Evolutionary conservation across 2,329 filamentous ascomycete genomes (phyloP), one percentile per base, ranked within the genome.

Genomic region (Hymenotorrendiella dingleyae): DNA sequence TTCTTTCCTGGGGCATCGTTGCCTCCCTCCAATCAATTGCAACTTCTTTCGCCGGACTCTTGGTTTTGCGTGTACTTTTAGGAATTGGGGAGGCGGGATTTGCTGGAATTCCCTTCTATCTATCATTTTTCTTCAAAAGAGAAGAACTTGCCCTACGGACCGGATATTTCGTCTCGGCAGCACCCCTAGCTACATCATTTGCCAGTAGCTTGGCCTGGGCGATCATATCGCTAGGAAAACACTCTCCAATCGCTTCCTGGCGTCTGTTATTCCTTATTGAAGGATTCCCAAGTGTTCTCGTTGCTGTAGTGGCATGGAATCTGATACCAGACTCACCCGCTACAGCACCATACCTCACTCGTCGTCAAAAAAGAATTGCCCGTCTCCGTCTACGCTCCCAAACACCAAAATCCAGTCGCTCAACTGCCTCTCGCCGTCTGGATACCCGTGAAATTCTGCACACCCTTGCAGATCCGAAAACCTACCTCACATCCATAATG

Each of bases 81-180:
- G 80, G 80, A 8, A 71, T 82, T 7, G 77, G 74, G 27, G 80
- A 84, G 65, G 80, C 80, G 3, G 81, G 76, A 2, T 84, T 84
- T 49, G 72, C 75, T 0, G 78, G 78, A 3, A 72, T 82, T 27
- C 79, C 79, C 0, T 76, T 78, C 46, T 83, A 81, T 52, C 63
- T 82, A 23, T 79, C 76, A 12, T 80, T 80, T 62, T 82, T 82
- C 62, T 82, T 76, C 61, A 74, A 71, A 54, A 64, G 76, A 26
- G 67, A 76, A 33, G 91, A 97, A 62, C 69, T 96, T 24, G 91
- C 90, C 0, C 83, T 93, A 47, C 73, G 90, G 27, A 93, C 86
- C 0, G 90, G 88, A 17, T 73, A 94, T 2, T 94, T 95, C 64
- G 82, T 96, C 41, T 89, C 86, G 54, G 90, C 93, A 51, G 89